Percentiles rank a stretch among this genome's conserved stretches.
phyloP scores from a whole-genome alignment of 2,329 filamentous ascomycete genomes.

The Xylariaceae sp. region DNA sequence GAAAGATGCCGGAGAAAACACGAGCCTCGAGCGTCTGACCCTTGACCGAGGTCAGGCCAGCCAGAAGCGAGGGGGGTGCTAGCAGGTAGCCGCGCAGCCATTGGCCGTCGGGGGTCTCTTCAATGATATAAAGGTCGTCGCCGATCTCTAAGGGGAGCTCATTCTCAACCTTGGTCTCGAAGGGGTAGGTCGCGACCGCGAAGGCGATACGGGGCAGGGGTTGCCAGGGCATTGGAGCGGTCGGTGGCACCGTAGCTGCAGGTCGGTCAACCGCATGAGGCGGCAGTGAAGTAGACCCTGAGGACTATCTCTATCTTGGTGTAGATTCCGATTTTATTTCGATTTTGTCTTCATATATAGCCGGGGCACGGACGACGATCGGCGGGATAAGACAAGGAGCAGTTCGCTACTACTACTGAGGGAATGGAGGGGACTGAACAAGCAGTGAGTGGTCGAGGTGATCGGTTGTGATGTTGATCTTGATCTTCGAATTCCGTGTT shows the following conservation, averaged over 20 bases:
- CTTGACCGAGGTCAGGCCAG: constrained; percentile 86
- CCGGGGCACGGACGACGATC: background rate
- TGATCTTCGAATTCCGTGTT: background rate
- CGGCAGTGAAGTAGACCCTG: constrained; percentile 16
- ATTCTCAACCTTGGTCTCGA: constrained; percentile 80
- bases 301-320: background rate
- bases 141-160: constrained; percentile 96
- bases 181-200: constrained; percentile 94
- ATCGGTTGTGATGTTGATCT: no score
- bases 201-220: constrained; percentile 96
- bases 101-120: constrained; percentile 87
- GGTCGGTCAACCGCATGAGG: constrained; percentile 39
- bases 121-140: constrained; percentile 98
- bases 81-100: constrained; percentile 97
- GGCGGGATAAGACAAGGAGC: no score
- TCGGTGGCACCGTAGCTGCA: constrained; percentile 36
- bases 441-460: no score
- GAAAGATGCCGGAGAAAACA: constrained; percentile 98
- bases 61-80: constrained; percentile 88
- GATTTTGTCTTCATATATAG: background rate
- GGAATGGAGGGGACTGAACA: no score
- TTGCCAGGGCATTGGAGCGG: constrained; percentile 83
- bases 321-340: background rate
- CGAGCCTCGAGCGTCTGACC: constrained; percentile 93
- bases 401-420: no score